These are phyloP conservation scores for Leucocoprinus sp. DNA, from an alignment of 768 basidiomycete genomes.

Conservation along the genomic window DNA sequence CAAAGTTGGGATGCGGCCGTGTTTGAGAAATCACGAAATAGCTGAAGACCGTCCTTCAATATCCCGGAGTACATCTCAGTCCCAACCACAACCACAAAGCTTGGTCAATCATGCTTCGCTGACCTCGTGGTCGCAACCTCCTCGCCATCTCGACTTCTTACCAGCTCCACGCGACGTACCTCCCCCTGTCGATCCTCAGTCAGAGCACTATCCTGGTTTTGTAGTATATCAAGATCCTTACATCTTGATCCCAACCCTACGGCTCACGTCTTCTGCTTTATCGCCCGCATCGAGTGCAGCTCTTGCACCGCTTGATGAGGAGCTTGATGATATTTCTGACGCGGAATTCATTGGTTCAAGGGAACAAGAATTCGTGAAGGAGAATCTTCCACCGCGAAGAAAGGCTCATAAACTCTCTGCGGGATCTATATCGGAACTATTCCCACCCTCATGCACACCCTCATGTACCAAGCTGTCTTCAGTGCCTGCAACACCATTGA, in stretches of 20 bases:
- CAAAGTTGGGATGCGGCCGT: slow-evolving; percentile 7
- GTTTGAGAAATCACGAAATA: not conserved
- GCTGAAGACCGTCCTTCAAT: slow-evolving; percentile 1
- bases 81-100: slow-evolving; percentile 17
- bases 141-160: slow-evolving; percentile 15
- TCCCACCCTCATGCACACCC: slow-evolving; percentile 17
- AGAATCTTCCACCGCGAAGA: slow-evolving; percentile 46
- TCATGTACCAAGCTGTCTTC: slow-evolving; percentile 9
- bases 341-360: slow-evolving; percentile 17
- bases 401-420: slow-evolving; percentile 33
- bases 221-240: slow-evolving; percentile 45
- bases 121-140: slow-evolving; percentile 15
- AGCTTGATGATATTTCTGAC: slow-evolving; percentile 3
- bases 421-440: slow-evolving; percentile 16
- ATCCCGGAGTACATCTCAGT: slow-evolving; percentile 9
- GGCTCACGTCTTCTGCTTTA: not conserved
- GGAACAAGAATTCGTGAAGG: slow-evolving; percentile 44
- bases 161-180: slow-evolving; percentile 31
- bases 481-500: not conserved
- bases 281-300: not conserved
- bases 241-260: slow-evolving; percentile 13
- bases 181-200: slow-evolving; percentile 39
- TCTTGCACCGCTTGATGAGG: not conserved
- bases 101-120: slow-evolving; percentile 9
- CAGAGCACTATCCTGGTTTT: slow-evolving; percentile 65